Evolutionary conservation across 2,329 filamentous ascomycete genomes (phyloP).

Genomic region (Paracorniculantispora psalliotae): DNA sequence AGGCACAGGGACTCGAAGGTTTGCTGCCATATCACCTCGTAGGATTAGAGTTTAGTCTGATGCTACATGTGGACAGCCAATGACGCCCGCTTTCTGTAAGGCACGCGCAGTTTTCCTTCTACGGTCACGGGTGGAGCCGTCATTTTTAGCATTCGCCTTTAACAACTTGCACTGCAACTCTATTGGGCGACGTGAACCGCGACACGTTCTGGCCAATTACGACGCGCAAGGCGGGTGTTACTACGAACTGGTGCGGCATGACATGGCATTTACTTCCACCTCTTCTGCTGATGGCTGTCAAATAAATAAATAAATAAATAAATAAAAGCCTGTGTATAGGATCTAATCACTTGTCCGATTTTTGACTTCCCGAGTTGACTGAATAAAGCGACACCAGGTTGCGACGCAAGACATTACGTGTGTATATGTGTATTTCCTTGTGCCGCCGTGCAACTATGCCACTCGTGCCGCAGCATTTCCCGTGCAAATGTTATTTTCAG

Average conservation of each 20-base stretch:
- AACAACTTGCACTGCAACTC: background rate
- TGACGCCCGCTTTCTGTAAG: background rate
- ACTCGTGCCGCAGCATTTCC: background rate
- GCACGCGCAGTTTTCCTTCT: background rate
- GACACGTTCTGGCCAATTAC: background rate
- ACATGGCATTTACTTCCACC: background rate
- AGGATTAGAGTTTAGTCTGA: background rate
- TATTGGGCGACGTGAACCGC: background rate
- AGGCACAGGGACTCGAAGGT: background rate
- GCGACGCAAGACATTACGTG: background rate
- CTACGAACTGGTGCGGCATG: background rate
- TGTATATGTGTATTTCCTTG: too few species aligned
- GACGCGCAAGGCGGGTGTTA: background rate
- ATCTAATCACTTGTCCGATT: background rate
- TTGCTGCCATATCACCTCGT: background rate
- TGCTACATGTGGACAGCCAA: background rate
- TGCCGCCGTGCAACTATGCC: background rate
- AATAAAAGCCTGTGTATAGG: too few species aligned
- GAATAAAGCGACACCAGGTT: background rate
- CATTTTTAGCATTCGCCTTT: background rate
- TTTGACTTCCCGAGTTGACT: background rate
- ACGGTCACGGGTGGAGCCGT: background rate
- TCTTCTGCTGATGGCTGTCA: background rate
- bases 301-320: too few species aligned
- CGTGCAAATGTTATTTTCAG: background rate